phyloP scores from a whole-genome alignment of 2,329 filamentous ascomycete genomes.

The Seiridium unicorne region DNA sequence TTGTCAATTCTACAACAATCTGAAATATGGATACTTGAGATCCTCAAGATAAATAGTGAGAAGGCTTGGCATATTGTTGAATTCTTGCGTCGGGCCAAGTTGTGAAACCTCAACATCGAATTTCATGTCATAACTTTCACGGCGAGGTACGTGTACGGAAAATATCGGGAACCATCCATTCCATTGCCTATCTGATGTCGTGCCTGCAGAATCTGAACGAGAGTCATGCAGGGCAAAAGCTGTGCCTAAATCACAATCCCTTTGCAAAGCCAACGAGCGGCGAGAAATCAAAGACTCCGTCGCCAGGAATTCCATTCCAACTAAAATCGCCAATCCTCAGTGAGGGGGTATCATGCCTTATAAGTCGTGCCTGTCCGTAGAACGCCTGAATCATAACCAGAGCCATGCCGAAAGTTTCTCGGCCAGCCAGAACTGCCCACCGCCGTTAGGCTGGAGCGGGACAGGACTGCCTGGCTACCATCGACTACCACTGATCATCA shows the following conservation, averaged over 20 bases:
- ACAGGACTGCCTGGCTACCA: slow-evolving; percentile 10
- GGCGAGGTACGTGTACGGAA: too few species aligned
- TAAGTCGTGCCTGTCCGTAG: slow-evolving; percentile 26
- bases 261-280: slow-evolving; percentile 12
- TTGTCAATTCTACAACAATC: neutral
- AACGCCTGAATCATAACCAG: slow-evolving; percentile 27
- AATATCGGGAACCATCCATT: neutral
- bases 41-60: too few species aligned
- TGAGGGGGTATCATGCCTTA: slow-evolving; percentile 30
- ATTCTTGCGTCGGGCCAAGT: too few species aligned
- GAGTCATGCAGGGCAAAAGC: slow-evolving; percentile 20
- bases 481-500: slow-evolving; percentile 13
- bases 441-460: slow-evolving; percentile 13
- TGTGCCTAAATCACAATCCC: slow-evolving; percentile 16
- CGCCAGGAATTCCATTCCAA: slow-evolving; percentile 12
- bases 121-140: neutral
- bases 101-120: neutral
- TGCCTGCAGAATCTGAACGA: slow-evolving; percentile 24
- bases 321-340: slow-evolving; percentile 16
- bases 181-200: slow-evolving; percentile 13
- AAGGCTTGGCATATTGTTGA: too few species aligned
- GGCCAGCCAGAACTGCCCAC: slow-evolving; percentile 20
- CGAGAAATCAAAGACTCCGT: slow-evolving; percentile 12
- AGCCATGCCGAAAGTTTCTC: slow-evolving; percentile 18
- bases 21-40: too few species aligned